These are phyloP conservation scores for Epicoccum nigrum DNA, from an alignment of 2,329 filamentous ascomycete genomes.

Conservation along the genomic window DNA sequence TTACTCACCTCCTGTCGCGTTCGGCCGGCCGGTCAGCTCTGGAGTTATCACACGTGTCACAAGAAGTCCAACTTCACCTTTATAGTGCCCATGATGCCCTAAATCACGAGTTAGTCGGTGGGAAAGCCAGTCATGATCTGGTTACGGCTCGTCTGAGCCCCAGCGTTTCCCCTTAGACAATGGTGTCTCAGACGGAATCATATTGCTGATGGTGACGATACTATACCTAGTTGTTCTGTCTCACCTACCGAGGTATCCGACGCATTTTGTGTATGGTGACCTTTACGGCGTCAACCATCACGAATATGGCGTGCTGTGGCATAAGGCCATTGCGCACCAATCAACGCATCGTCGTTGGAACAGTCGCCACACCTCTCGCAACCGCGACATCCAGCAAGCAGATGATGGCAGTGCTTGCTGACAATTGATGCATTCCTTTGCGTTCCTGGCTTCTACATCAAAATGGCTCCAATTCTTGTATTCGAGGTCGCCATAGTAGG, in stretches of 20 bases:
- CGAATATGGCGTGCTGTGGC: slow-evolving; percentile 15
- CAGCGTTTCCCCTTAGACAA: too few relatives aligned
- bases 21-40: too few relatives aligned
- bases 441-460: neutral
- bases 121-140: too few relatives aligned
- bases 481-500: neutral
- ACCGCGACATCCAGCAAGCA: slow-evolving; percentile 8
- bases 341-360: slow-evolving; percentile 5
- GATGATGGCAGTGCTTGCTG: slow-evolving; percentile 32
- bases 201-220: too few relatives aligned
- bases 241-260: neutral
- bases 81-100: too few relatives aligned
- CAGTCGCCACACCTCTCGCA: slow-evolving; percentile 6
- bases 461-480: neutral
- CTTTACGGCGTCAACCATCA: slow-evolving; percentile 2
- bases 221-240: too few relatives aligned
- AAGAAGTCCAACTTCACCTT: too few relatives aligned
- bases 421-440: slow-evolving; percentile 26
- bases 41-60: too few relatives aligned
- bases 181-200: too few relatives aligned
- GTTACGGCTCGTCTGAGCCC: too few relatives aligned
- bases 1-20: too few relatives aligned
- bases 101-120: too few relatives aligned
- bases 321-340: slow-evolving; percentile 4
- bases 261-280: neutral